phyloP scores from a whole-genome alignment of 768 basidiomycete species.

The Inosperma sp. region DNA sequence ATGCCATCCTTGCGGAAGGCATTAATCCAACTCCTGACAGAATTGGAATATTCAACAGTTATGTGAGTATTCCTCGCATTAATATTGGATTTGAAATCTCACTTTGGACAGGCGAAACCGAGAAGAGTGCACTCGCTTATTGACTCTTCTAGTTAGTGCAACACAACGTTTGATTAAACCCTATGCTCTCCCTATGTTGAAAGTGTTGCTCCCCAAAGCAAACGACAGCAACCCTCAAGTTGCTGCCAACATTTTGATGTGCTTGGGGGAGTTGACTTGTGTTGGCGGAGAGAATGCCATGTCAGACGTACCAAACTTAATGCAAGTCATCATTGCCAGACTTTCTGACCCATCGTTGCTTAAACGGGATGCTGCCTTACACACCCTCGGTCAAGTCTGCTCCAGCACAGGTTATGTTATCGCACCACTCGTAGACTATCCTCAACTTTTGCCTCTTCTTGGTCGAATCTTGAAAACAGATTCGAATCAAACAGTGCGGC shows the following conservation, averaged over 20 bases:
- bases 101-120: conserved; percentile 68
- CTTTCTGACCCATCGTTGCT: conserved; percentile 84
- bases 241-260: conserved; percentile 88
- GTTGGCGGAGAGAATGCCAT: conserved; percentile 92
- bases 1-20: conserved; percentile 97
- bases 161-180: conserved; percentile 94
- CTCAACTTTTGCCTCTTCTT: conserved; percentile 81
- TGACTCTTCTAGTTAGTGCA: conserved; percentile 85
- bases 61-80: conserved; percentile 35
- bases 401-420: conserved; percentile 96
- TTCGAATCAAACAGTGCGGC: conserved; percentile 57
- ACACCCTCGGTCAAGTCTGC: conserved; percentile 92
- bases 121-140: conserved; percentile 88
- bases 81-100: conserved; percentile 7
- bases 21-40: conserved; percentile 92
- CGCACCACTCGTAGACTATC: conserved; percentile 83
- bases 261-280: conserved; percentile 88
- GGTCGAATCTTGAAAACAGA: conserved; percentile 85
- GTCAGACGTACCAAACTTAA: conserved; percentile 78
- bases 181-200: conserved; percentile 92
- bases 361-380: conserved; percentile 91
- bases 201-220: conserved; percentile 85
- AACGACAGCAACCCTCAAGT: conserved; percentile 82
- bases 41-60: conserved; percentile 92
- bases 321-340: conserved; percentile 84